Percentiles rank a stretch among this genome's conserved stretches.
Conservation (phyloP, 352 stramenopile species). For the Pythium guiyangense region DNA sequence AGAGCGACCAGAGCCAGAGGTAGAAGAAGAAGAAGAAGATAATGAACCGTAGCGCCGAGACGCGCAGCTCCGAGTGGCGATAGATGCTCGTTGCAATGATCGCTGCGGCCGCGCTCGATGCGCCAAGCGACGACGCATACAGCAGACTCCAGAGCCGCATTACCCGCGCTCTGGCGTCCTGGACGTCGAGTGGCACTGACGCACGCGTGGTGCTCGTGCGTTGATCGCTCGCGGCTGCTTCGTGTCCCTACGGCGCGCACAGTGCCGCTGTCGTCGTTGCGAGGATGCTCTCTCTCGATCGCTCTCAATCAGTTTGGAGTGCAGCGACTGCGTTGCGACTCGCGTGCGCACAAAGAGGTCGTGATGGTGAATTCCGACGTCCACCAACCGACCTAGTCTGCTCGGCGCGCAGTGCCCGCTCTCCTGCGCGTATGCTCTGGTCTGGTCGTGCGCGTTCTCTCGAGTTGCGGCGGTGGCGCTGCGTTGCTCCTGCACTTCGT, state of each 20-base stretch:
- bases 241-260: background rate
- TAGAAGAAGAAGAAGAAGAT: constrained; percentile 63
- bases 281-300: too few species aligned
- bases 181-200: background rate
- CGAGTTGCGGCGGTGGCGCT: too few species aligned
- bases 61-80: constrained; percentile 27
- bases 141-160: constrained; percentile 40
- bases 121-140: constrained; percentile 33
- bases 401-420: too few species aligned
- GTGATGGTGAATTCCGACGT: too few species aligned
- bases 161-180: background rate
- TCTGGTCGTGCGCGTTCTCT: too few species aligned
- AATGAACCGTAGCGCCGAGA: constrained; percentile 42
- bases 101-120: constrained; percentile 33
- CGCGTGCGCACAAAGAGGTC: too few species aligned
- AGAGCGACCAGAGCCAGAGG: constrained; percentile 53
- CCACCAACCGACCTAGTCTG: too few species aligned
- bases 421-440: too few species aligned
- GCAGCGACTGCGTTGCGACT: too few species aligned
- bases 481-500: too few species aligned
- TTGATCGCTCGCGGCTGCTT: background rate
- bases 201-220: background rate
- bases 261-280: background rate
- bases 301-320: too few species aligned
- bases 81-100: constrained; percentile 30